Base-by-base conservation (phyloP, 2,329 filamentous ascomycete species). In the Passalora sequoiae region DNA sequence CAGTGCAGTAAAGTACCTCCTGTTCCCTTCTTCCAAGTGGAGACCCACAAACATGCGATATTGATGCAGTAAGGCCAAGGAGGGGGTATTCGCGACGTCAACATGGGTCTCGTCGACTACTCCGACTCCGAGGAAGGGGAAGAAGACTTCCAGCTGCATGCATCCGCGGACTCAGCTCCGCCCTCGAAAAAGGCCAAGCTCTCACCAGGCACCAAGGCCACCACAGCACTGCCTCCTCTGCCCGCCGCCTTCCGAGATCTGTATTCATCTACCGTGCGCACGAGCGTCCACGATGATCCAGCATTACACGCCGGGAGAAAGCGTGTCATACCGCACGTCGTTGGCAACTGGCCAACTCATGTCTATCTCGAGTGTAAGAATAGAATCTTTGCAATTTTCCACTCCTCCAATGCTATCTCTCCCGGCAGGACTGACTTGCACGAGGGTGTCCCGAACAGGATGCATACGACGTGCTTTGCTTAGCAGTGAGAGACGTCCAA, bases 321-420 rank as follows among this genome's bases (percentile, higher is more conserved):
- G 61, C 79, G 92, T 30, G 77, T 83, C 44, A 85, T 81, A 37
- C 89, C 91, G 17, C 92, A 98, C 66, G 73, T 91, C 19, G 78
- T 81, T 46, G 92, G 92, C 47, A 87, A 89, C 64, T 98, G 92
- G 92, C 88, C 91, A 1, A 88, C 83, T 24, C 91, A 97, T 66
- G 63, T 97, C 33, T 97, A 94, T 64, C 73, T 95, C 44, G 91
- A 97, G 70, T 98, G 92, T 94, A 74, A 68, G 81, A 71, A 36
- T 35, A 16, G 35, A 15, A 33, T 43, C 12, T 38, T 39, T 25
- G 15, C n/a, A n/a, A n/a, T n/a, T 24, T 20, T 16, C 28, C 9
- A 27, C 3, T 21, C 33, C 13, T 20, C 25, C 27, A 13, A 31
- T 3, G 42, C 32, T 40, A 10, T 21, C 13, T 15, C 28, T 9